Conservation (phyloP, 495 filamentous ascomycete species). For the Pyrenula aspistea region DNA sequence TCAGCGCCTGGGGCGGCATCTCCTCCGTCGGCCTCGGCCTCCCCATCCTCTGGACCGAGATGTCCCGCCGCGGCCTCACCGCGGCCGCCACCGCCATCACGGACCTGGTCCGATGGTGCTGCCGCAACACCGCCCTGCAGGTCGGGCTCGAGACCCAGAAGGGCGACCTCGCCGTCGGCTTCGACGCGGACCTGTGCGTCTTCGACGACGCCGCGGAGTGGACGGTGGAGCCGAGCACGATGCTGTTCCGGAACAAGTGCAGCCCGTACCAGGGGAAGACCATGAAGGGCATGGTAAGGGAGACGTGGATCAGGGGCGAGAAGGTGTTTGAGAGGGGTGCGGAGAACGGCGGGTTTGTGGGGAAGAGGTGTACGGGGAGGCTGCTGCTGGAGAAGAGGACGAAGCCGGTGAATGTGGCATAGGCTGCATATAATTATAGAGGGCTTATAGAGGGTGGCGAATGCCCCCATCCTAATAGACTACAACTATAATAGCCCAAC, state of each 20-base stretch:
- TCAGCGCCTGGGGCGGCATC: slow-evolving; percentile 92
- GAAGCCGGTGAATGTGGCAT: background rate
- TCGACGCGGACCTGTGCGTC: slow-evolving; percentile 85
- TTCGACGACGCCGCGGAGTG: slow-evolving; percentile 80
- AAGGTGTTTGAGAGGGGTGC: slow-evolving; percentile 51
- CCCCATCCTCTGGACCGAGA: slow-evolving; percentile 79
- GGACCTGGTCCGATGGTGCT: slow-evolving; percentile 77
- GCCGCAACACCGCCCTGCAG: slow-evolving; percentile 77
- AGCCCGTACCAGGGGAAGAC: slow-evolving; percentile 80
- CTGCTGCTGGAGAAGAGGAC: slow-evolving; percentile 49
- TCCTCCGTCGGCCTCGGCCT: slow-evolving; percentile 87
- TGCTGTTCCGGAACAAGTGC: slow-evolving; percentile 95
- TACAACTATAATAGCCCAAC: too few relatives aligned
- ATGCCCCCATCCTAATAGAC: too few relatives aligned
- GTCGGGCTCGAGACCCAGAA: slow-evolving; percentile 78
- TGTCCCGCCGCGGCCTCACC: slow-evolving; percentile 39
- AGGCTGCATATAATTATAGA: slow-evolving; percentile 1
- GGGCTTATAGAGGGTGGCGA: too few relatives aligned
- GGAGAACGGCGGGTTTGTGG: slow-evolving; percentile 42
- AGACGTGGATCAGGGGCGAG: slow-evolving; percentile 80
- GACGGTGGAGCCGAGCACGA: slow-evolving; percentile 50
- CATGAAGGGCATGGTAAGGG: slow-evolving; percentile 68
- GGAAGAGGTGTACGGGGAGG: slow-evolving; percentile 44
- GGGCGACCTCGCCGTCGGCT: slow-evolving; percentile 70
- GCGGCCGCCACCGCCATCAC: slow-evolving; percentile 35